These are phyloP conservation scores for Adansonia grandidieri DNA, from an alignment of 441 rosid genomes.

Conservation along the genomic window DNA sequence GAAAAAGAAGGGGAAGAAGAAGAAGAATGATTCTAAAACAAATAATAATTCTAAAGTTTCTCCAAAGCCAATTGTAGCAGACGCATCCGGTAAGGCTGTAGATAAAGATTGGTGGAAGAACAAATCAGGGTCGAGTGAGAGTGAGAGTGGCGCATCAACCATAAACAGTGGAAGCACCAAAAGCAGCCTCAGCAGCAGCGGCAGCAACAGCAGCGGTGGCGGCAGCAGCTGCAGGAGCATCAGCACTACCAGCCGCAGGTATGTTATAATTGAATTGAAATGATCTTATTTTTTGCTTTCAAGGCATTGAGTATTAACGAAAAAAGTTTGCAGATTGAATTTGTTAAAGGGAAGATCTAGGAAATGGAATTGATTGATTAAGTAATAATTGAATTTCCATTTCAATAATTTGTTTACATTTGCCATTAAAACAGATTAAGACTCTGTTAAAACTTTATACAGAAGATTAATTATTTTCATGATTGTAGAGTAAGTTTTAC, in stretches of 20 bases:
- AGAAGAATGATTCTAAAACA: background rate
- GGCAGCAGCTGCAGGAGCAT: conserved; percentile 42
- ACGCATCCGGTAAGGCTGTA: conserved; percentile 43
- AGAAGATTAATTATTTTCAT: background rate
- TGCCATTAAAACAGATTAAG: background rate
- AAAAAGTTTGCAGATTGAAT: background rate
- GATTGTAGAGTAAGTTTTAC: background rate
- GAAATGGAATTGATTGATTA: background rate
- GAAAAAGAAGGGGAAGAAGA: conserved; percentile 37
- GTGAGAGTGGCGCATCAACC: conserved; percentile 48
- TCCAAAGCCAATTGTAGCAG: conserved; percentile 53
- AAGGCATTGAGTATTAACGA: background rate
- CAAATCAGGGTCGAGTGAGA: conserved; percentile 38
- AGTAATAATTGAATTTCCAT: background rate
- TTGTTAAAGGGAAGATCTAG: background rate
- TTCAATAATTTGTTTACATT: background rate
- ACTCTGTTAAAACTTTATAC: background rate
- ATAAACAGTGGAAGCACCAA: conserved; percentile 53
- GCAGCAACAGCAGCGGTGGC: conserved; percentile 37
- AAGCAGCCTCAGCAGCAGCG: conserved; percentile 55
- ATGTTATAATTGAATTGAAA: background rate
- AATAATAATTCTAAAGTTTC: conserved; percentile 43
- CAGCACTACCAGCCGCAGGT: conserved; percentile 47
- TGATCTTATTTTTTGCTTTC: conserved; percentile 9
- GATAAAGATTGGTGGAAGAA: conserved; percentile 81